Evolutionary conservation across 139 green algal species (phyloP).

Genomic region (Closterium sp.): DNA sequence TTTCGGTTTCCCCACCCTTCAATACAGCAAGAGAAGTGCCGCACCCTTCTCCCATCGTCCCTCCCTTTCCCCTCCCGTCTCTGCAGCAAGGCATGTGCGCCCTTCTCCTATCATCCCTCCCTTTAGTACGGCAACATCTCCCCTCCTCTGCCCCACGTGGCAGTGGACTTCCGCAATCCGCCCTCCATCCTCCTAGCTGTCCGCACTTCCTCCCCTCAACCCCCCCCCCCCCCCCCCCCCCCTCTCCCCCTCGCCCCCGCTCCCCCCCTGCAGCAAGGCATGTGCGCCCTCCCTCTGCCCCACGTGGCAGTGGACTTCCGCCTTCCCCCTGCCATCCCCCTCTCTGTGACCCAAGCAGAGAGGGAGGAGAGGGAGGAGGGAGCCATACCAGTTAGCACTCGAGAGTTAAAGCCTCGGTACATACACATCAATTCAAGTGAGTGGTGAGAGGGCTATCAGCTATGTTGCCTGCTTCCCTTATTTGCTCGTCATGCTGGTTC

Average conservation of each 20-base stretch:
- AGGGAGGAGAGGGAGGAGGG: neutral
- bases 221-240: too few species aligned
- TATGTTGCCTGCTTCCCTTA: too few species aligned
- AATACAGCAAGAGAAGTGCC: too few species aligned
- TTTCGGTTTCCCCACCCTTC: too few species aligned
- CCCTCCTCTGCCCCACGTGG: neutral
- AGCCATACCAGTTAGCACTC: neutral
- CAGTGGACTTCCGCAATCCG: neutral
- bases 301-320: neutral
- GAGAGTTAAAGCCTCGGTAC: neutral
- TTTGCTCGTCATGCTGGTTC: too few species aligned
- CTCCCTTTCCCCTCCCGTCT: too few species aligned
- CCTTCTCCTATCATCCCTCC: too few species aligned
- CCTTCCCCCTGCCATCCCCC: neutral
- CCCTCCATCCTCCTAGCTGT: too few species aligned
- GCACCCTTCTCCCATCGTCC: too few species aligned
- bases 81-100: too few species aligned
- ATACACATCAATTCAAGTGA: neutral
- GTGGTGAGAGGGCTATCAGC: too few species aligned
- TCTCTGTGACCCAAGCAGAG: neutral
- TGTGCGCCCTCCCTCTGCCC: neutral
- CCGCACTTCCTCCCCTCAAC: too few species aligned
- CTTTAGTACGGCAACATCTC: neutral
- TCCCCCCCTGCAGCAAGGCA: neutral
- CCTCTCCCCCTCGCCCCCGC: neutral